phyloP scores from a whole-genome alignment of 2,329 filamentous ascomycete species.

The Colletotrichum graminicola region DNA sequence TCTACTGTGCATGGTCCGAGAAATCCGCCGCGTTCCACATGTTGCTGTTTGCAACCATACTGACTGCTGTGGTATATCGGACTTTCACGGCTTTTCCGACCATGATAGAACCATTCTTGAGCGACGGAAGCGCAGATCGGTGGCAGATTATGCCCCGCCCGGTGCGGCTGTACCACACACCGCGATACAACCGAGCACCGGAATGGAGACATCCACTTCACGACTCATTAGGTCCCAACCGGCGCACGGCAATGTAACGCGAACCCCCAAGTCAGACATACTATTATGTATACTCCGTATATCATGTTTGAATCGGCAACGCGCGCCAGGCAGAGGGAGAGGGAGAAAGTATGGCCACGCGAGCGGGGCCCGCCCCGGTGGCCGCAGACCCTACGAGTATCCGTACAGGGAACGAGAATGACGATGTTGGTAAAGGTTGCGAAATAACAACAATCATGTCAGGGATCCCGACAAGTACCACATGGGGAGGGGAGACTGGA shows the following conservation, averaged over 20 bases:
- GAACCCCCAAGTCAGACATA: conserved; percentile 30
- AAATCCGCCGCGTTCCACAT: not conserved
- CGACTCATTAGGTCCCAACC: conserved; percentile 24
- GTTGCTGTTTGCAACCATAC: not conserved
- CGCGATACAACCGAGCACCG: not conserved
- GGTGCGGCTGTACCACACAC: not conserved
- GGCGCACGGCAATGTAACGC: conserved; percentile 33
- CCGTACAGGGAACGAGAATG: conserved; percentile 1
- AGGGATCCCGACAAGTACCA: conserved; percentile 14
- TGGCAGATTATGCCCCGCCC: conserved; percentile 19
- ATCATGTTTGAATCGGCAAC: not conserved
- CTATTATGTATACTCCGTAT: too few species aligned
- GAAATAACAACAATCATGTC: conserved; percentile 9
- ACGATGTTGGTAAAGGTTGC: conserved; percentile 12
- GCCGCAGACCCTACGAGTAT: not conserved
- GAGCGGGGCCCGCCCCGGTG: not conserved
- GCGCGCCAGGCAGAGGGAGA: conserved; percentile 8
- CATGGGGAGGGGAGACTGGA: conserved; percentile 1
- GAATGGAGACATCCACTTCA: conserved; percentile 14
- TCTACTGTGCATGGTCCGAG: not conserved
- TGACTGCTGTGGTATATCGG: not conserved
- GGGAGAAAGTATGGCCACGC: not conserved
- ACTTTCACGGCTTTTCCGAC: not conserved
- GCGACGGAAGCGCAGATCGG: conserved; percentile 26
- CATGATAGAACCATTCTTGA: conserved; percentile 5